Evolutionary conservation across 164 flowering plant species (phyloP), one percentile per base, ranked within the genome.

Genomic region (Berberis thunbergii): DNA sequence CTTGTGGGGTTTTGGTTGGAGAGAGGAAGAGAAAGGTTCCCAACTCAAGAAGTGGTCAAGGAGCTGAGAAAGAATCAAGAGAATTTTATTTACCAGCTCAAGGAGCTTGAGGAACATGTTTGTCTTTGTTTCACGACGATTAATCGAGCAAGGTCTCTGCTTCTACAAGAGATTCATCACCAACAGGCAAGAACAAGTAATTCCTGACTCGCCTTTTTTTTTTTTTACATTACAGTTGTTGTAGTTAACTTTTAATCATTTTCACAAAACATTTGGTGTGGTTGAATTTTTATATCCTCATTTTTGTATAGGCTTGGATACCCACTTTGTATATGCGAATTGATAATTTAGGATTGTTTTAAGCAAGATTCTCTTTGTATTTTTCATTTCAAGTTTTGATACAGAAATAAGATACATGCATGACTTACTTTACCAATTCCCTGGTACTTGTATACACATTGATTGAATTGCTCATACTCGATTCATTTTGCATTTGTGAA

Each of bases 101-200:
- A 69, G 58, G 89, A 82, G 62, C 84, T 91, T 10, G 97, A 86
- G 70, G 88, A 84, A 41, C 88, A 84, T 59, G 67, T 85, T 55
- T 86, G 84, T 72, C 82, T 85, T n/a, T 85, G 86, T 69, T 84
- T 88, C 69, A 76, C 74, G 44, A 74, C 83, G 0, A 81, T 88
- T 9, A 91, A 91, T 63, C 72, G 80, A 61, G 84, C 91, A 3
- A 81, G 97, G 62, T 65, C 74, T 8, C 71, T 73, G 43, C 96
- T 91, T 64, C 84, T 88, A 6, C 76, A 75, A 54, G 77, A 81
- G 78, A 77, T 89, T 54, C 66, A 63, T 70, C 73, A 67, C 59
- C 72, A 57, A 40, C 45, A 57, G 7, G 12, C 13, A 39, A 2
- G 39, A n/a, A 12, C 1, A 52, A 10, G 54, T 52, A 52, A 52